A percentile compares a stretch with the other conserved stretches of the same genome.
These are phyloP conservation scores for Vickermania spadyakhi DNA, from an alignment of 208 protist genomes.

Conservation along the genomic window DNA sequence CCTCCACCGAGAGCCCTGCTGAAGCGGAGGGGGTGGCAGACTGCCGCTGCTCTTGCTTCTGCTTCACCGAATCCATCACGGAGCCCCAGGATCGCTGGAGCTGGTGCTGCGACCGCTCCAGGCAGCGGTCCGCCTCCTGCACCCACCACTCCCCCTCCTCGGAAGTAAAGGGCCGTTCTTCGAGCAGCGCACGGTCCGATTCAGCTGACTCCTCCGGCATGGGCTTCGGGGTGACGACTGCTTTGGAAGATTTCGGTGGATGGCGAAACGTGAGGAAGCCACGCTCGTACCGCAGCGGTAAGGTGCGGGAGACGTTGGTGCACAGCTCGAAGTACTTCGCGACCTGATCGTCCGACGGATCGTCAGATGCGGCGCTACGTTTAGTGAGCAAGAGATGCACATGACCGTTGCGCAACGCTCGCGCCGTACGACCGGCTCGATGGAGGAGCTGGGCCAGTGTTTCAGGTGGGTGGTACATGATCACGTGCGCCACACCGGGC, in stretches of 20 bases:
- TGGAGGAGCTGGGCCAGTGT: conserved; percentile 95
- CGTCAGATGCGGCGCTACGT: conserved; percentile 21
- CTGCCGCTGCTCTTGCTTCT: not conserved
- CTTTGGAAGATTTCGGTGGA: conserved; percentile 10
- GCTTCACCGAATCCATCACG: conserved; percentile 22
- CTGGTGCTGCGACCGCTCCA: conserved; percentile 32
- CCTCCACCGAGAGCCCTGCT: too few species aligned
- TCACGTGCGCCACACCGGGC: conserved; percentile 73
- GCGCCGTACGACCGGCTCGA: conserved; percentile 92
- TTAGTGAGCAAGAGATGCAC: conserved; percentile 77
- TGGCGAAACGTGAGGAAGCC: conserved; percentile 72
- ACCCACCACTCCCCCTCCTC: conserved; percentile 48
- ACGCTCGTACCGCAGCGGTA: conserved; percentile 65
- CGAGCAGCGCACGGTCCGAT: not conserved
- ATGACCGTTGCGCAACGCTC: conserved; percentile 83
- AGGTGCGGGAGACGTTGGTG: conserved; percentile 34
- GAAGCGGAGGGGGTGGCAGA: too few species aligned
- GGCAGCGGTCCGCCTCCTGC: conserved; percentile 21
- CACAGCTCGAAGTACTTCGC: conserved; percentile 50
- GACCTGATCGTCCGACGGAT: conserved; percentile 55
- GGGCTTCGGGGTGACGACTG: not conserved
- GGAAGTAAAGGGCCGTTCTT: not conserved
- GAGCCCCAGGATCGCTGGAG: conserved; percentile 45
- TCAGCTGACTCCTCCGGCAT: not conserved
- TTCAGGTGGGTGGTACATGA: conserved; percentile 86